Evolutionary conservation across 768 basidiomycete species (phyloP).

Genomic region (Tulasnella calospora): DNA sequence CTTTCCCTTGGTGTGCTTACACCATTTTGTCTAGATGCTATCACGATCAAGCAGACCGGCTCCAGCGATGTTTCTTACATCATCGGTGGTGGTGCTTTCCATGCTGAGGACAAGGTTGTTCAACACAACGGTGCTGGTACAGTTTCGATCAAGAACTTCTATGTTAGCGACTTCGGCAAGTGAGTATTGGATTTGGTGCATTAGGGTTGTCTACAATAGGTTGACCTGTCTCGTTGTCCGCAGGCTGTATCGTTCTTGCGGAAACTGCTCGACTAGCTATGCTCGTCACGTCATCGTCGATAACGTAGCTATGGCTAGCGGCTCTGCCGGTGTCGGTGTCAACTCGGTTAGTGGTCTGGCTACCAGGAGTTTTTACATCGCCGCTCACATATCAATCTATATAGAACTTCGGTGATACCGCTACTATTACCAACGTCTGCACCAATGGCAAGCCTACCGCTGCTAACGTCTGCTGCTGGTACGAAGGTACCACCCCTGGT

Average conservation of each 20-base stretch:
- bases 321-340: slow-evolving; percentile 23
- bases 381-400: background rate
- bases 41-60: slow-evolving; percentile 19
- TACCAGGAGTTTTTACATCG: background rate
- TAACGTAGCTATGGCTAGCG: slow-evolving; percentile 17
- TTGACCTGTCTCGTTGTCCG: background rate
- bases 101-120: background rate
- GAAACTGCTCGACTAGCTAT: slow-evolving; percentile 25
- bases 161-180: slow-evolving; percentile 11
- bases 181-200: background rate
- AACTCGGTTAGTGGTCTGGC: background rate
- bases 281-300: slow-evolving; percentile 21
- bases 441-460: background rate
- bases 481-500: background rate
- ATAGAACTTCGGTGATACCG: slow-evolving; percentile 16
- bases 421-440: slow-evolving; percentile 9
- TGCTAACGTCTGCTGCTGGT: slow-evolving; percentile 5
- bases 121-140: slow-evolving; percentile 20
- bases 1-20: background rate
- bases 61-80: slow-evolving; percentile 13
- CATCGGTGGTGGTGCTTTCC: slow-evolving; percentile 24
- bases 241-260: slow-evolving; percentile 23
- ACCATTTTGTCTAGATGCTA: background rate
- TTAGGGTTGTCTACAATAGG: background rate
- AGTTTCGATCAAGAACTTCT: slow-evolving; percentile 11